A percentile compares a stretch with the other conserved stretches of the same genome.
phyloP scores from a whole-genome alignment of 257 asterid species.

The Plantago ovata region DNA sequence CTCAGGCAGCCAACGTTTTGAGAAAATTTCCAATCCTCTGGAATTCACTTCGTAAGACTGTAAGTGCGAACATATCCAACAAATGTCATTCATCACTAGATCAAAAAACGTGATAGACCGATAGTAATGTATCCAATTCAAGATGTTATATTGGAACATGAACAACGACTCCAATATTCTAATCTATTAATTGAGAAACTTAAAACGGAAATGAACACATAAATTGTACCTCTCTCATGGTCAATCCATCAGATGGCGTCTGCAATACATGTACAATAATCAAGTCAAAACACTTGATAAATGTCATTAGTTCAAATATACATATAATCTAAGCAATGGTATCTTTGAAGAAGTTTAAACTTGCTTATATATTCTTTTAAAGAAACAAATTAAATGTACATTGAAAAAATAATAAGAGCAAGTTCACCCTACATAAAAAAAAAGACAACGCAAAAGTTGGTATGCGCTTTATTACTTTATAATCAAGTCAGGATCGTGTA shows the following conservation, averaged over 20 bases:
- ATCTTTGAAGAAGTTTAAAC: neutral
- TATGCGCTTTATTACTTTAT: too few relatives aligned
- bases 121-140: neutral
- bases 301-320: neutral
- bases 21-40: slow-evolving; percentile 74
- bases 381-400: too few relatives aligned
- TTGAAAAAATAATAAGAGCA: too few relatives aligned
- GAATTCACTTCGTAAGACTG: slow-evolving; percentile 86
- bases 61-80: slow-evolving; percentile 17
- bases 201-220: neutral
- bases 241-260: slow-evolving; percentile 61
- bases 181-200: neutral
- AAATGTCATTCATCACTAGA: slow-evolving; percentile 19
- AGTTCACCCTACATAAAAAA: too few relatives aligned
- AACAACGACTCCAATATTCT: too few relatives aligned
- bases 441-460: too few relatives aligned
- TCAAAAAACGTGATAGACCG: neutral
- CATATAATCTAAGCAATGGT: neutral
- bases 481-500: too few relatives aligned
- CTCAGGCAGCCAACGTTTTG: slow-evolving; percentile 90
- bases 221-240: slow-evolving; percentile 66
- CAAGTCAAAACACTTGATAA: slow-evolving; percentile 4
- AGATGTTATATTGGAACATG: too few relatives aligned
- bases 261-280: slow-evolving; percentile 34
- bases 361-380: neutral